Base-by-base conservation (phyloP, 306 rosid species). In the Bauhinia variegata region DNA sequence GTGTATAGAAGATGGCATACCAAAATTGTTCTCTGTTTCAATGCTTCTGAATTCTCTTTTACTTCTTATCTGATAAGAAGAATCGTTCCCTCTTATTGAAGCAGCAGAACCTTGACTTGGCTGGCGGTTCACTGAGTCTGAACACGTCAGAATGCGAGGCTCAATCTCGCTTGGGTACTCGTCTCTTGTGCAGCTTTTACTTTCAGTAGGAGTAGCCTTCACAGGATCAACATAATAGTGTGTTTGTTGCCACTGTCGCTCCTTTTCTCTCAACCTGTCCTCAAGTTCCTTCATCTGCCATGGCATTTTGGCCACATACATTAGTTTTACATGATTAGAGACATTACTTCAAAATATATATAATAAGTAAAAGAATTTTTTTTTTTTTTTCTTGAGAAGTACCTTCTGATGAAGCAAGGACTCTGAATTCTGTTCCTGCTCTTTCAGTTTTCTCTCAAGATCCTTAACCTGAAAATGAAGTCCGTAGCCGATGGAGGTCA, bases 251-350 rank as follows among this genome's bases (percentile, higher is more conserved):
- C 76, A 63, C 50, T 71, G 78, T 62, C 78, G 85, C 80, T 84
- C 89, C 69, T 76, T 72, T 59, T 82, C 85, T 61, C 53, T 82
- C 73, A 84, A 76, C 78, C 66, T 84, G 30, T 82, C 86, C 63
- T 91, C 95, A 9, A 86, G 82, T 74, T 88, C 95, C 81, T 74
- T 80, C 56, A 88, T 81, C 97, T 91, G 87, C 50, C 75, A 79
- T 65, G 15, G 71, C 59, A 56, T 23, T 17, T 59, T n/a, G n/a
- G 34, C 38, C 57, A 64, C 39, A 61, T 55, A 44, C 32, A 67
- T 53, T 18, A 39, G 52, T 0, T 46, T 54, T 43, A 42, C 13
- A 1, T 16, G 61, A 37, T 19, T 13, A 17, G 46, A 65, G 65
- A 63, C 7, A 44, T 7, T 34, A 66, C 37, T 42, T 16, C 56